Base-by-base conservation (phyloP, 306 rosid species). In the Medicago lupulina region DNA sequence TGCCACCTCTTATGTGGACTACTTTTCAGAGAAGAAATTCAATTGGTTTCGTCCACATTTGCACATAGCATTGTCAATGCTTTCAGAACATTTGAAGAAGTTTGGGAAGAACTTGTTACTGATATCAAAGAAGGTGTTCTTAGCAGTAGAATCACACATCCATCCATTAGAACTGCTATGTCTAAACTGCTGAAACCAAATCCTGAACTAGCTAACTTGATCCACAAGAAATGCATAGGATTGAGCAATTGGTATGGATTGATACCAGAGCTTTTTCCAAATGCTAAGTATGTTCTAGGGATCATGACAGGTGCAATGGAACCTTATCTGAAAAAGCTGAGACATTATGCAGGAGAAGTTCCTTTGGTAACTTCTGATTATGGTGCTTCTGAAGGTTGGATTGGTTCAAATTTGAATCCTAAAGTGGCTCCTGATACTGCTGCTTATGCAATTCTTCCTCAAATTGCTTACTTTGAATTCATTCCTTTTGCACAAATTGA, bases 271-370 rank as follows among this genome's bases (percentile, higher is more conserved):
- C 36, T 31, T 31, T 94, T 94, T 47, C 98, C 98, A 0, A 91
- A 91, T 84, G 92, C 75, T 1, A 88, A 91, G 86, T 94, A 91
- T 75, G 83, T 94, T 17, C 80, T 82, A 53, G 98, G 95, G 51
- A 88, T 94, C 76, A 88, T 94, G 98, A 94, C 98, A 0, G 98
- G 98, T 21, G 86, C 98, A 43, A 94, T 94, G 97, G 97, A 88
- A 83, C 95, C 92, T 65, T 94, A 94, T 73, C 39, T 86, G 84
- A 85, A 82, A 34, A 91, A 88, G 59, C 41, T 94, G 76, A 94
- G 96, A 88, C 97, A 94, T 69, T 91, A 94, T 75, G 95, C 91
- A 2, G 93, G 87, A 4, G 90, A 85, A 41, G 39, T 91, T 72
- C 98, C 96, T 17, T 77, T 94, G 77, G 17, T 92, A 80, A 92